Conservation (phyloP, 495 filamentous ascomycete genomes). For the Entonaema liquescens region DNA sequence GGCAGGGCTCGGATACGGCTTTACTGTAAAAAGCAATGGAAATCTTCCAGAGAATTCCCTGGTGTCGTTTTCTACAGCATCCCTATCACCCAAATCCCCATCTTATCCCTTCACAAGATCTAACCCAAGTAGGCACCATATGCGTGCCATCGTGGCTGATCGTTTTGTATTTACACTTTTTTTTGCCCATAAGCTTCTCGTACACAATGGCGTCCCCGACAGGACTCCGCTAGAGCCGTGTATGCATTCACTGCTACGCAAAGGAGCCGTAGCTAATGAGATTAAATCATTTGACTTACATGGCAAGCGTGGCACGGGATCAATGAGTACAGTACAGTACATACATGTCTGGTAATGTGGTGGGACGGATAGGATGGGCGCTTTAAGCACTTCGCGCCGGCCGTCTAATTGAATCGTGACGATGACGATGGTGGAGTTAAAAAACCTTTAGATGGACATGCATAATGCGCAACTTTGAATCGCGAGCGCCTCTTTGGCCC, state of each 20-base stretch:
- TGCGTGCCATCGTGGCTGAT: slow-evolving; percentile 21
- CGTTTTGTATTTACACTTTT: slow-evolving; percentile 8
- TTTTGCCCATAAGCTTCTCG: background rate
- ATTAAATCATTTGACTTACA: slow-evolving; percentile 39
- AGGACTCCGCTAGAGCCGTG: slow-evolving; percentile 2
- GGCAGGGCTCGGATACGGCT: slow-evolving; percentile 33
- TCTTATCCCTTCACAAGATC: background rate
- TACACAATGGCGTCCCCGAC: slow-evolving; percentile 12
- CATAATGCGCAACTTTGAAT: slow-evolving; percentile 28
- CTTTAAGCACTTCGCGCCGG: slow-evolving; percentile 25
- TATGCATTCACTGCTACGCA: slow-evolving; percentile 22
- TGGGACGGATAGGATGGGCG: slow-evolving; percentile 24
- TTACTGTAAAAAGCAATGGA: slow-evolving; percentile 39
- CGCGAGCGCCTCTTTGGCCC: slow-evolving; percentile 29
- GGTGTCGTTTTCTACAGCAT: slow-evolving; percentile 24
- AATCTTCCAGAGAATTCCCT: slow-evolving; percentile 42
- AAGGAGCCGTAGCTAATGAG: slow-evolving; percentile 9
- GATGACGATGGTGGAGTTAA: slow-evolving; percentile 38
- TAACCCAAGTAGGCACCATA: slow-evolving; percentile 4
- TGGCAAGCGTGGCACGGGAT: slow-evolving; percentile 33
- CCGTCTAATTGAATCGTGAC: slow-evolving; percentile 36
- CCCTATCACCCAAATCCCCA: slow-evolving; percentile 5
- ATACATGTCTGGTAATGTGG: slow-evolving; percentile 18
- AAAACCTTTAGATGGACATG: slow-evolving; percentile 26
- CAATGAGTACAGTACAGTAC: slow-evolving; percentile 12